A percentile compares a stretch with the other conserved stretches of the same genome.
These are phyloP conservation scores for Bipolaris sorokiniana DNA, from an alignment of 2,329 filamentous ascomycete species.

Conservation along the genomic window DNA sequence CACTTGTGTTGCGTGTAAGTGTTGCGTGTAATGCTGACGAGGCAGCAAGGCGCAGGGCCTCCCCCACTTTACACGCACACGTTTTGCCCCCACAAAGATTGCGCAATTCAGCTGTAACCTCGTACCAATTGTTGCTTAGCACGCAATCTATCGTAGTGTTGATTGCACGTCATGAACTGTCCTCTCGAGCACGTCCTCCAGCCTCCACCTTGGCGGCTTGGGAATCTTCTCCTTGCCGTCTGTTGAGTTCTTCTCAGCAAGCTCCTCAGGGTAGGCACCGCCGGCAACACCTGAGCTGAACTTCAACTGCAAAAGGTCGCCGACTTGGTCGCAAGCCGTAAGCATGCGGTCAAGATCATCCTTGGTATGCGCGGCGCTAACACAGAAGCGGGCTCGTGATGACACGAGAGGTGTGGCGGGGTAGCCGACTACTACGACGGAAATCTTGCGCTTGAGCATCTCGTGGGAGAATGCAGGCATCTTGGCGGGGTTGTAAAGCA, in stretches of 20 bases:
- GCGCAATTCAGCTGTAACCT: background rate
- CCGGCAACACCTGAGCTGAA: slow-evolving; percentile 96
- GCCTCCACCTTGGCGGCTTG: slow-evolving; percentile 76
- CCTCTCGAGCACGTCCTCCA: slow-evolving; percentile 74
- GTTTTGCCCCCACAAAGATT: background rate
- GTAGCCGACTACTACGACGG: slow-evolving; percentile 95
- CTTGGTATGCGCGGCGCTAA: slow-evolving; percentile 96
- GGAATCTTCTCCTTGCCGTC: slow-evolving; percentile 60
- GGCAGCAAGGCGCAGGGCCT: background rate
- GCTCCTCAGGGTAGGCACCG: slow-evolving; percentile 77
- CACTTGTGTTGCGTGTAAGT: background rate
- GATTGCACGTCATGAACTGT: slow-evolving; percentile 78
- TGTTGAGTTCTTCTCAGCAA: slow-evolving; percentile 64
- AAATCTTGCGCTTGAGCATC: slow-evolving; percentile 97
- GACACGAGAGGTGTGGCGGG: slow-evolving; percentile 95
- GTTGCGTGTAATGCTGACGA: slow-evolving; percentile 2
- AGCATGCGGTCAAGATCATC: slow-evolving; percentile 93
- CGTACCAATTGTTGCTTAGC: background rate
- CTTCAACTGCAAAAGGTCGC: slow-evolving; percentile 90
- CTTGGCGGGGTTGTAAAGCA: slow-evolving; percentile 98
- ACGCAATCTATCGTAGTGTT: slow-evolving; percentile 65
- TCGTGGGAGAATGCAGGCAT: slow-evolving; percentile 98
- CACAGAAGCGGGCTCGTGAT: slow-evolving; percentile 92
- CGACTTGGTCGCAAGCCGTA: slow-evolving; percentile 88
- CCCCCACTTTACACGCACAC: background rate